Base-by-base conservation (phyloP, 2,329 filamentous ascomycete species). In the Diaporthe batatas region DNA sequence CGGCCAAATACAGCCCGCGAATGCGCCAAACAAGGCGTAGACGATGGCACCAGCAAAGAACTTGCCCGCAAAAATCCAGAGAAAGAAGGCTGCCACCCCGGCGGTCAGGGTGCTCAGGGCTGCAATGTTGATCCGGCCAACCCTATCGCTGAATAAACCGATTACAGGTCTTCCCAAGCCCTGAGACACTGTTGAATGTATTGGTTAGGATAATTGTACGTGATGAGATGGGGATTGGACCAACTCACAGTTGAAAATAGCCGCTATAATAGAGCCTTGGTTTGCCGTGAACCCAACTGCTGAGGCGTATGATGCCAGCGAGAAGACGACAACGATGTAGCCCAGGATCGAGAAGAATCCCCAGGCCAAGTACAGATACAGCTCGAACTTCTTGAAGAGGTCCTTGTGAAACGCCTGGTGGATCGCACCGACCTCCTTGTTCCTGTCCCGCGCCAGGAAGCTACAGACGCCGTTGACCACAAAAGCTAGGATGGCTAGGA, bases 281-380 rank as follows among this genome's bases (percentile, higher is more conserved):
- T 88, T 86, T 2, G 92, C 85, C 0, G 86, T 86, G 39, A 95
- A 87, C 1, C 93, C 93, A 55, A 95, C 88, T 6, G 86, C 87
- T 71, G 88, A 86, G 49, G 91, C 91, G 78, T 94, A 96, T 79
- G 92, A 93, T 18, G 93, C 91, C 58, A 95, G 83, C 14, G 90
- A 92, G 81, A 95, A 96, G 57, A 95, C 87, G n/a, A 95, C 86
- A 6, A 94, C 91, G 34, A 93, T 87, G 77, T 96, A 96, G 6
- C 88, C 92, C 18, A 96, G 83, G 82, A 95, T 90, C 73, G 88
- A 91, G 75, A 95, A 91, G 81, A 91, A 90, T 10, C 91, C 91
- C 84, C 91, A 96, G 2, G 82, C 85, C 49, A 94, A 80, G 16
- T 94, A 84, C 2, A 94, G 83, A 34, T 91, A 79, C 75, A 92